These are phyloP conservation scores for Chlorophyllum brunneum DNA, from an alignment of 768 basidiomycete genomes.

Conservation along the genomic window DNA sequence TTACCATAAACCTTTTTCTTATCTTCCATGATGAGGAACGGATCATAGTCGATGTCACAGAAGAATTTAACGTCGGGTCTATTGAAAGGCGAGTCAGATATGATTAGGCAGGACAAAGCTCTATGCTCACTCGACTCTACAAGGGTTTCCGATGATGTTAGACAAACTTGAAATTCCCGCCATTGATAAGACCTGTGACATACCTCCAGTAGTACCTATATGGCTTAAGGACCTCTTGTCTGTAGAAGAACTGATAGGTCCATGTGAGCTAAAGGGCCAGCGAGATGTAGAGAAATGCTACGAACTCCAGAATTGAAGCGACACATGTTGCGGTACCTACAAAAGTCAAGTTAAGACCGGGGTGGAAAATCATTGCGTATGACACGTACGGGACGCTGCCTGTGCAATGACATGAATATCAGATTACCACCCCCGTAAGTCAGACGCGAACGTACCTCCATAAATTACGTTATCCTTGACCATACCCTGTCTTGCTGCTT, in stretches of 20 bases:
- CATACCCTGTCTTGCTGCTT: constrained; percentile 65
- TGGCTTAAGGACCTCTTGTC: constrained; percentile 72
- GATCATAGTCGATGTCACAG: constrained; percentile 85
- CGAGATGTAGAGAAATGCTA: constrained; percentile 11
- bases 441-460: constrained; percentile 43
- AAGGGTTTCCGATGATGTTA: background rate
- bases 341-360: background rate
- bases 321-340: constrained; percentile 92
- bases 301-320: constrained; percentile 90
- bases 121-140: constrained; percentile 42
- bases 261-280: background rate
- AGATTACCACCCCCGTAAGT: background rate
- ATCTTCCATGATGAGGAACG: constrained; percentile 86
- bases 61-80: constrained; percentile 86
- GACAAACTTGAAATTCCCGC: background rate
- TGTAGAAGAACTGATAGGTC: constrained; percentile 70
- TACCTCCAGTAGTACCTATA: constrained; percentile 87
- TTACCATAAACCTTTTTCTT: constrained; percentile 80
- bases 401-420: constrained; percentile 23
- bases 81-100: constrained; percentile 1
- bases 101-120: background rate
- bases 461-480: constrained; percentile 61
- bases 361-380: background rate
- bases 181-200: constrained; percentile 6
- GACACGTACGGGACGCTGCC: constrained; percentile 71